Conservation (phyloP, 352 stramenopile species). For the Phytophthora niederhauseri region DNA sequence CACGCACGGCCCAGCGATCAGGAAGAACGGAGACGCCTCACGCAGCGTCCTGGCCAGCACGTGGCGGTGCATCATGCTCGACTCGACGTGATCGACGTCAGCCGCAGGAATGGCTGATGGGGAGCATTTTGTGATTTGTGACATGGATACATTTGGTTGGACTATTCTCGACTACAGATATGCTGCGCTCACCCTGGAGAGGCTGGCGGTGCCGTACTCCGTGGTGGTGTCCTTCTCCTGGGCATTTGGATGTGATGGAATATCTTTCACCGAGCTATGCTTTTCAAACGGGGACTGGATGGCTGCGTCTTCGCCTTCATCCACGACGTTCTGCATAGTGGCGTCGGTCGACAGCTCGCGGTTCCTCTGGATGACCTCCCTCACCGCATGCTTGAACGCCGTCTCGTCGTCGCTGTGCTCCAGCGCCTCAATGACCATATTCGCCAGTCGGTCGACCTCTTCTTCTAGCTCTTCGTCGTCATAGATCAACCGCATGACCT, state of each 20-base stretch:
- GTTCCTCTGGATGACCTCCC: slow-evolving; percentile 37
- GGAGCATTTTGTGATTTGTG: slow-evolving; percentile 20
- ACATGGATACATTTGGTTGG: slow-evolving; percentile 14
- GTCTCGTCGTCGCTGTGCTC: slow-evolving; percentile 39
- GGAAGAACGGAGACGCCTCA: slow-evolving; percentile 75
- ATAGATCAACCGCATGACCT: slow-evolving; percentile 54
- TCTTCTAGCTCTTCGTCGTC: slow-evolving; percentile 56
- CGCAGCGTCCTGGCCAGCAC: slow-evolving; percentile 62
- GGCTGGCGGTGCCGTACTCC: slow-evolving; percentile 21
- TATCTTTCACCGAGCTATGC: background rate
- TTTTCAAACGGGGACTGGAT: slow-evolving; percentile 18
- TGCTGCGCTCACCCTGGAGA: too few species aligned
- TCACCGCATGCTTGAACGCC: slow-evolving; percentile 44
- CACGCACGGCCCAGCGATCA: slow-evolving; percentile 85
- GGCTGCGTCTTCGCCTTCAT: background rate
- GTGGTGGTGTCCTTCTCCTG: slow-evolving; percentile 18
- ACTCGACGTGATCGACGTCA: background rate
- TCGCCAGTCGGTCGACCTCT: slow-evolving; percentile 44
- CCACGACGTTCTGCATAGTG: slow-evolving; percentile 5
- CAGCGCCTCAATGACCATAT: slow-evolving; percentile 40
- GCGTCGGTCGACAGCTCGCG: slow-evolving; percentile 21
- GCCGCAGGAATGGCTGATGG: slow-evolving; percentile 10
- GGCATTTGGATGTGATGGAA: background rate
- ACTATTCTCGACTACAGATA: slow-evolving; percentile 12
- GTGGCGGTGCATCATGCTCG: slow-evolving; percentile 49